Evolutionary conservation across 345 rosid genomes (phyloP), one percentile per base, ranked within the genome.

Genomic region (Firmiana major): DNA sequence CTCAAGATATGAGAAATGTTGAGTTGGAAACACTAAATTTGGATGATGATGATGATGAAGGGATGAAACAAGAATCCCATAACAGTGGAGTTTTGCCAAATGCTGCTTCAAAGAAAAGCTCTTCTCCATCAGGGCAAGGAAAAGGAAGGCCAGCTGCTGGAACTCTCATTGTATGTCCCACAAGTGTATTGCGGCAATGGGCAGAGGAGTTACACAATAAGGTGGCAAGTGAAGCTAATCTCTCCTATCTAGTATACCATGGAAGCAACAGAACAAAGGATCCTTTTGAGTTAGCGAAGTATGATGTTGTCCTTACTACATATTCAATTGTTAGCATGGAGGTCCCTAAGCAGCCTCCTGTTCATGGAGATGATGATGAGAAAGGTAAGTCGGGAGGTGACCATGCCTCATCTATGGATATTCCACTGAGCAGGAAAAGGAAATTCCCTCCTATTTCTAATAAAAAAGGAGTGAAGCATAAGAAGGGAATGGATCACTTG

Each of bases 291-390:
- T 75, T 93, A 80, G 93, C 93, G 43, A 93, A 92, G 86, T 92
- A 88, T 73, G 99, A 96, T 85, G 98, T 96, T 81, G 97, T 96
- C 71, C 84, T 96, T 28, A 96, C 98, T 24, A 96, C 99, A 45
- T 96, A 92, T 87, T 84, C 99, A 54, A 93, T 96, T 74, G 99
- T 96, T 54, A 89, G 97, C 87, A 91, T 91, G 97, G 99, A 96
- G 90, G 97, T 96, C 65, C 97, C 98, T 17, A 93, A 92, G 83
- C 92, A 92, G 80, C 91, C 97, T 79, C 82, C 90, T 83, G 89
- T 81, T 63, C 89, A 85, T 77, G 83, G 83, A 68, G 91, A 87
- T 22, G 90, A 86, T 74, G 93, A 90, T 48, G 93, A 88, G 86
- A 89, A 85, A 82, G 81, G 76, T 74, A 84, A 78, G 71, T 49